These are phyloP conservation scores for Vigna reflexopilosa DNA, from an alignment of 306 rosid genomes.

Conservation along the genomic window DNA sequence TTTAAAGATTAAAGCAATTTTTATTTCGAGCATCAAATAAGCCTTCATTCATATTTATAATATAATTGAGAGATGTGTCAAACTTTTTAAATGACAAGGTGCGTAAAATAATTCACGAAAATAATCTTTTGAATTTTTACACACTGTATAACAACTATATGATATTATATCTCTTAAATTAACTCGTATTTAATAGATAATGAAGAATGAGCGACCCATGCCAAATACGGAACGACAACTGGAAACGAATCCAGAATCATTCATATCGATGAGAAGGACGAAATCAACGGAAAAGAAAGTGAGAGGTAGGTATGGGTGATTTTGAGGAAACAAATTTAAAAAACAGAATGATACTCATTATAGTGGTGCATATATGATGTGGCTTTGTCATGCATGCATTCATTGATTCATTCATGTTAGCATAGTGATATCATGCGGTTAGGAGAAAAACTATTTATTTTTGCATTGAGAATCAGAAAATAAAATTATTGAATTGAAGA, in stretches of 20 bases:
- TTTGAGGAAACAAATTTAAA: not conserved
- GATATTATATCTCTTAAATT: too few species aligned
- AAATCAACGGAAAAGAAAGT: not conserved
- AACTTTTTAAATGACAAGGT: not conserved
- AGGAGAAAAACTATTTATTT: not conserved
- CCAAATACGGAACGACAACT: not conserved
- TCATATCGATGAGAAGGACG: not conserved
- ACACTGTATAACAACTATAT: too few species aligned
- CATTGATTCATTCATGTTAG: not conserved
- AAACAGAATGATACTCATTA: not conserved
- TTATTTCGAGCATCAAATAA: not conserved
- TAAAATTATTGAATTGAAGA: not conserved
- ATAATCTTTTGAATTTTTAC: not conserved
- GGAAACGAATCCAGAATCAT: constrained; percentile 21
- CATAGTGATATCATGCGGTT: too few species aligned
- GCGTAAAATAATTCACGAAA: not conserved
- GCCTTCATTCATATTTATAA: not conserved
- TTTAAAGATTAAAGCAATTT: not conserved
- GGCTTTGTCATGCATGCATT: not conserved
- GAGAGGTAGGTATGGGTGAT: not conserved
- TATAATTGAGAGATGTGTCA: not conserved
- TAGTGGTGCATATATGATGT: not conserved
- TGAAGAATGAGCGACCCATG: too few species aligned
- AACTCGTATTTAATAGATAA: too few species aligned
- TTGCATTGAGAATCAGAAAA: not conserved